phyloP scores from a whole-genome alignment of 495 filamentous ascomycete genomes.

The Lophium mytilinum region DNA sequence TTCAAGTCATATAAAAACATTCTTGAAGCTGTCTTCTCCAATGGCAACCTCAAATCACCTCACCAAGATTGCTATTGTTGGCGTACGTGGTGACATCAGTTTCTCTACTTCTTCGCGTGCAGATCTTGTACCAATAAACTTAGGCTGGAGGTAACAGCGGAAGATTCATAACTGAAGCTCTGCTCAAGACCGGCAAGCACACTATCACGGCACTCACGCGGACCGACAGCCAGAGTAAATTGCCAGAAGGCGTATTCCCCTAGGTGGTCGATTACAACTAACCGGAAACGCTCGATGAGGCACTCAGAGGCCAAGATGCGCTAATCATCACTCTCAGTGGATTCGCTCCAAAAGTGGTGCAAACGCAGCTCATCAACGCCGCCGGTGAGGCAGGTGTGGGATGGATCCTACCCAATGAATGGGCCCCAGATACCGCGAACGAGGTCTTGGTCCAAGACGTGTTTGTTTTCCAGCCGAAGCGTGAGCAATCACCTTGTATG shows the following conservation, averaged over 20 bases:
- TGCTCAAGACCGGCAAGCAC: slow-evolving; percentile 45
- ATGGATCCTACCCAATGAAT: slow-evolving; percentile 59
- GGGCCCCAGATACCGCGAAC: slow-evolving; percentile 37
- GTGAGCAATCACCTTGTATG: too few relatives aligned
- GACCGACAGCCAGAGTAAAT: slow-evolving; percentile 32
- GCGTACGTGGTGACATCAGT: slow-evolving; percentile 4
- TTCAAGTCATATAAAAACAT: too few relatives aligned
- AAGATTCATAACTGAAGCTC: slow-evolving; percentile 42
- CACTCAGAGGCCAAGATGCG: slow-evolving; percentile 44
- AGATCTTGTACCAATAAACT: neutral
- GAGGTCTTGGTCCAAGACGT: slow-evolving; percentile 33
- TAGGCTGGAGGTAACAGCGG: slow-evolving; percentile 55
- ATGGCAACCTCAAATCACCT: too few relatives aligned
- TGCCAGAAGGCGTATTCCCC: slow-evolving; percentile 37
- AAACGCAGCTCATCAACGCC: slow-evolving; percentile 46
- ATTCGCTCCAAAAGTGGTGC: slow-evolving; percentile 34
- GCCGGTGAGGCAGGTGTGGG: slow-evolving; percentile 53
- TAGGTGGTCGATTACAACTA: slow-evolving; percentile 41
- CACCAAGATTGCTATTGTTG: slow-evolving; percentile 16
- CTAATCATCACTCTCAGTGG: slow-evolving; percentile 51
- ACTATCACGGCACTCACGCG: slow-evolving; percentile 50
- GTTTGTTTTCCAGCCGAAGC: too few relatives aligned
- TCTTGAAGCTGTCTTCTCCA: too few relatives aligned
- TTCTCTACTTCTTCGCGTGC: neutral
- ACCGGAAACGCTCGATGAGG: slow-evolving; percentile 36